phyloP scores from a whole-genome alignment of 768 basidiomycete genomes.

The Hypholoma sublateritium region DNA sequence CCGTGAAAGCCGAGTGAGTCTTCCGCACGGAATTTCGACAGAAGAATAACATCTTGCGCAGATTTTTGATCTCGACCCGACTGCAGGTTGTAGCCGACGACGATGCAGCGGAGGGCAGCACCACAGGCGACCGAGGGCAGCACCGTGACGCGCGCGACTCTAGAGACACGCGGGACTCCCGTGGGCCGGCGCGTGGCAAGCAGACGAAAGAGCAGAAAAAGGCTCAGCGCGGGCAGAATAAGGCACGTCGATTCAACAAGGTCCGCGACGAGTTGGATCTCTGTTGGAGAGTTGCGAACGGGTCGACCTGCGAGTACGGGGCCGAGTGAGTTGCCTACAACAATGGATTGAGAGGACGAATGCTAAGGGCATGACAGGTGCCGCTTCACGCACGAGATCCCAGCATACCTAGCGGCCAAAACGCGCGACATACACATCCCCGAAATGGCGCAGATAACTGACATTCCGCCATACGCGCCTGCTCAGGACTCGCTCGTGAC shows the following conservation, averaged over 20 bases:
- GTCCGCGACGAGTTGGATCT: constrained; percentile 79
- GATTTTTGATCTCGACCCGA: constrained; percentile 32
- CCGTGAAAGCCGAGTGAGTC: constrained; percentile 39
- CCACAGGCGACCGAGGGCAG: constrained; percentile 31
- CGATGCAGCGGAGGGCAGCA: constrained; percentile 61
- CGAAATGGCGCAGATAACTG: constrained; percentile 37
- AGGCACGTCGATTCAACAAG: constrained; percentile 75
- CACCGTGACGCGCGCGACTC: constrained; percentile 20
- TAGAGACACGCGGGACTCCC: constrained; percentile 17
- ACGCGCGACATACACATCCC: constrained; percentile 70
- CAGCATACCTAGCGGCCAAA: constrained; percentile 75
- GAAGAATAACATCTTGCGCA: constrained; percentile 9
- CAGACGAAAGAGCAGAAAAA: constrained; percentile 68
- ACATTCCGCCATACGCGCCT: constrained; percentile 51
- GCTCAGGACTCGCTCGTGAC: constrained; percentile 24
- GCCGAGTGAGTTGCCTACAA: constrained; percentile 45
- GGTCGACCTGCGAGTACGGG: constrained; percentile 69
- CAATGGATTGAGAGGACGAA: not conserved
- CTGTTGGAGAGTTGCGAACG: constrained; percentile 79
- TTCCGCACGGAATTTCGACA: not conserved
- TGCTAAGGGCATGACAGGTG: constrained; percentile 47
- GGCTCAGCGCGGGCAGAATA: constrained; percentile 79
- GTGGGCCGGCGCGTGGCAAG: constrained; percentile 18
- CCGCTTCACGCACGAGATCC: constrained; percentile 76
- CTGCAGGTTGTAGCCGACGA: constrained; percentile 32